phyloP scores from a whole-genome alignment of 2,329 filamentous ascomycete genomes.

The Gliomastix tumulicola region DNA sequence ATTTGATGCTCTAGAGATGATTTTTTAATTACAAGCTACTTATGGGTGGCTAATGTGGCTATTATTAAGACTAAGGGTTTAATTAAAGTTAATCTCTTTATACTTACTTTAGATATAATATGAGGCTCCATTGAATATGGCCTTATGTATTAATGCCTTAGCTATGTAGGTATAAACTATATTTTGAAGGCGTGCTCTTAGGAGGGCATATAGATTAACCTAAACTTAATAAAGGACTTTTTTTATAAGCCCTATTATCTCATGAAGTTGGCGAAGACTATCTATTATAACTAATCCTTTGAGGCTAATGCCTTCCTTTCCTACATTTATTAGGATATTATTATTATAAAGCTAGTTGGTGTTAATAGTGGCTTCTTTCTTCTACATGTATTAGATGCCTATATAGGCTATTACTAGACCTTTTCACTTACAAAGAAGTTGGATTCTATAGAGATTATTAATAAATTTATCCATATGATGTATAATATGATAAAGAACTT shows the following conservation, averaged over 20 bases:
- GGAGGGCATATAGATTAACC: background rate
- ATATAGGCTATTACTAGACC: background rate
- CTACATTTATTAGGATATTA: background rate
- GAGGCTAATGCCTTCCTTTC: background rate
- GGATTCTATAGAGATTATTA: background rate
- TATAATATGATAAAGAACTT: background rate
- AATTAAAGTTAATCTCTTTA: too few species aligned
- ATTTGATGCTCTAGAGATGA: background rate
- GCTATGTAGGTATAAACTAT: background rate
- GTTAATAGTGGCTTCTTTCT: background rate
- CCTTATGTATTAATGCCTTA: too few species aligned
- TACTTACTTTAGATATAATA: too few species aligned
- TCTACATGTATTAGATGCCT: background rate
- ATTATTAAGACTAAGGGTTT: background rate
- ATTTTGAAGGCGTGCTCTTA: background rate
- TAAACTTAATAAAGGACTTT: background rate
- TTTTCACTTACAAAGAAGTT: background rate
- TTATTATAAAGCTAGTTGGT: background rate
- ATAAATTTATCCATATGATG: background rate
- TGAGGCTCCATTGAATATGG: too few species aligned
- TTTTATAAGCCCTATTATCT: background rate
- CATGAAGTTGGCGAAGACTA: background rate
- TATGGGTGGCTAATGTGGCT: background rate
- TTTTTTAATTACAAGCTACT: background rate
- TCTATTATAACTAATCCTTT: background rate